Percentiles rank a stretch among this genome's conserved stretches.
Conservation (phyloP, 257 asterid genomes). For the Primulina huaijiensis region DNA sequence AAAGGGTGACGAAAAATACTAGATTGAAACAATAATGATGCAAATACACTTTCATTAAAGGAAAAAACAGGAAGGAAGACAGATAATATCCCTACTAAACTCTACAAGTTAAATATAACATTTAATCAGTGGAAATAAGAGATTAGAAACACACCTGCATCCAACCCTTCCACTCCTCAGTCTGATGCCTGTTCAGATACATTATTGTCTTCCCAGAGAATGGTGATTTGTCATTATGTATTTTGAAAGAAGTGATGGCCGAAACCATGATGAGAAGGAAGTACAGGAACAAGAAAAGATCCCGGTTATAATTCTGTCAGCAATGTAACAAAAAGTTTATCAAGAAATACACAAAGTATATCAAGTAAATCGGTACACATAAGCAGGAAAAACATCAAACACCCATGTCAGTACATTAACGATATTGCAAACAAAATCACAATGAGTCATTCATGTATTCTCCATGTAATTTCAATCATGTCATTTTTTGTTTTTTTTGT, state of each 20-base stretch:
- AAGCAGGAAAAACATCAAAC: slow-evolving; percentile 2
- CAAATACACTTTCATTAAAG: not conserved
- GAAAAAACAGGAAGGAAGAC: no score
- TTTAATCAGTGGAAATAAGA: slow-evolving; percentile 2
- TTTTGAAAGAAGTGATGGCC: slow-evolving; percentile 77
- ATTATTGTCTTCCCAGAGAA: slow-evolving; percentile 73
- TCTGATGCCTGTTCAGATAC: slow-evolving; percentile 92
- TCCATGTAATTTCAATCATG: not conserved
- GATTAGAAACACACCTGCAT: slow-evolving; percentile 66
- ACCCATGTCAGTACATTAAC: not conserved
- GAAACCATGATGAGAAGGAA: slow-evolving; percentile 86
- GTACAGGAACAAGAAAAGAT: slow-evolving; percentile 87
- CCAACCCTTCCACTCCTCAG: slow-evolving; percentile 99
- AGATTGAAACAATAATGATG: not conserved
- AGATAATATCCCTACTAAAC: no score
- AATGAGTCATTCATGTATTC: not conserved
- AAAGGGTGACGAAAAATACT: not conserved
- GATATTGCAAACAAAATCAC: slow-evolving; percentile 1
- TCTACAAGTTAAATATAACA: not conserved
- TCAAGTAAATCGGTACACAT: slow-evolving; percentile 10
- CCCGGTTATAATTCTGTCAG: slow-evolving; percentile 76
- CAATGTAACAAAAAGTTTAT: slow-evolving; percentile 24
- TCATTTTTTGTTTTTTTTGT: not conserved
- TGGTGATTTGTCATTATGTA: slow-evolving; percentile 79
- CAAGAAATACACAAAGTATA: slow-evolving; percentile 5